A percentile compares a stretch with the other conserved stretches of the same genome.
These are phyloP conservation scores for Tolypocladium nubicola DNA, from an alignment of 2,329 filamentous ascomycete species.

Conservation along the genomic window DNA sequence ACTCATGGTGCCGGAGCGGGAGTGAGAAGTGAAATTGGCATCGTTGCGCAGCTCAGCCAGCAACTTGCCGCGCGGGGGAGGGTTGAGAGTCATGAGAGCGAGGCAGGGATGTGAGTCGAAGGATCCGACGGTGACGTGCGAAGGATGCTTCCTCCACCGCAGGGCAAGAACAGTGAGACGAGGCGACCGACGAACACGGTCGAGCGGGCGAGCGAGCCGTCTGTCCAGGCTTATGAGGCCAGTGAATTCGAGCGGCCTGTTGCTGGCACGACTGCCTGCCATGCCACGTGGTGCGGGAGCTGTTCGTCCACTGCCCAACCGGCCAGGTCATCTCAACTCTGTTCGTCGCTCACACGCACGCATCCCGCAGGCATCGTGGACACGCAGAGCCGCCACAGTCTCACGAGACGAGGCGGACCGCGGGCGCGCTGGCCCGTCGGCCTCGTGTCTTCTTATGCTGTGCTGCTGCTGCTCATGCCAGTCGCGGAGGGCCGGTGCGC, in stretches of 20 bases:
- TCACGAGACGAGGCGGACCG: background rate
- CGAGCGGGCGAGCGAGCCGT: background rate
- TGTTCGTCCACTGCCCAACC: background rate
- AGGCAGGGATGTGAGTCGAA: background rate
- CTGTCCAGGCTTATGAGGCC: background rate
- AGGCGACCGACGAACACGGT: background rate
- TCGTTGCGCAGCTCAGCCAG: slow-evolving; percentile 12
- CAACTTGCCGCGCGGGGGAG: slow-evolving; percentile 15
- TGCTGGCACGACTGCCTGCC: background rate
- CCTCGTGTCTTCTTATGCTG: background rate
- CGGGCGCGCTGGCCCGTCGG: background rate
- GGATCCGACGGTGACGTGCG: background rate
- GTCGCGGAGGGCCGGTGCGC: background rate
- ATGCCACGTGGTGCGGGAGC: background rate
- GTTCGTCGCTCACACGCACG: background rate
- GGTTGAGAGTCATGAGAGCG: slow-evolving; percentile 21
- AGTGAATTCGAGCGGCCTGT: background rate
- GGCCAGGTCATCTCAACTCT: background rate
- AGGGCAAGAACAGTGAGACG: background rate
- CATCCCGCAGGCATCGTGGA: background rate
- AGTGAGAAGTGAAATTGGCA: slow-evolving; percentile 17
- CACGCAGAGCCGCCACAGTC: background rate
- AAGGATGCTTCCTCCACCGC: background rate
- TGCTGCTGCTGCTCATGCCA: background rate
- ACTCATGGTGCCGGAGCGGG: slow-evolving; percentile 30